phyloP scores from a whole-genome alignment of 306 rosid genomes.

The Begonia peltatifolia region DNA sequence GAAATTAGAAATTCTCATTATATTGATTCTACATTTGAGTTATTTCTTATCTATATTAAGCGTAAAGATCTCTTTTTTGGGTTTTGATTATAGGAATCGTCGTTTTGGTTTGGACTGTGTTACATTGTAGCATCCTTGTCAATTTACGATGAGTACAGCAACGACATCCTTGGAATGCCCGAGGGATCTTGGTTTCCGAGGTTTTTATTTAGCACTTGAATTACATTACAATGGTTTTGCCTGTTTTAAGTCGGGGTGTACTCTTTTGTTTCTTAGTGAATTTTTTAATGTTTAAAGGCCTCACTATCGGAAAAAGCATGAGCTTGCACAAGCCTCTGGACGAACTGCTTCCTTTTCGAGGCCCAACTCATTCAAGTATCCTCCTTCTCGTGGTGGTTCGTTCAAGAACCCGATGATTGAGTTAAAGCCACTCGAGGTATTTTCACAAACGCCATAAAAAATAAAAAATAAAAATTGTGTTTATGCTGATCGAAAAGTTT shows the following conservation, averaged over 20 bases:
- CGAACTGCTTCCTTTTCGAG: conserved; percentile 34
- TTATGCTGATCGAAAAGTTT: neutral
- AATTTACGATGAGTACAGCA: conserved; percentile 87
- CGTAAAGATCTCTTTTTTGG: neutral
- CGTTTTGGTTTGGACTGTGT: conserved; percentile 46
- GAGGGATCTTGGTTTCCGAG: conserved; percentile 97
- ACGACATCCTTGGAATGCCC: conserved; percentile 82
- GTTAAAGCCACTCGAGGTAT: conserved; percentile 73
- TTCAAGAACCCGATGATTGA: conserved; percentile 41
- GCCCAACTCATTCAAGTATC: conserved; percentile 31
- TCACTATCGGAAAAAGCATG: conserved; percentile 6
- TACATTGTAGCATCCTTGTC: conserved; percentile 66
- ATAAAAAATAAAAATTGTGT: neutral
- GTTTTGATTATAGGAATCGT: conserved; percentile 63
- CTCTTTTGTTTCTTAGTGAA: neutral
- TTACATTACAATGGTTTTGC: neutral
- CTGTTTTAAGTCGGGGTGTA: neutral
- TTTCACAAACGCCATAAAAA: neutral
- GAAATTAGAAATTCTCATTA: too few species aligned
- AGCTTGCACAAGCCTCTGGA: conserved; percentile 10
- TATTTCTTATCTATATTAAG: too few species aligned
- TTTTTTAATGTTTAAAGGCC: conserved; percentile 18
- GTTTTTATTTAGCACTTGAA: conserved; percentile 9
- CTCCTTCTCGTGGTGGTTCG: conserved; percentile 41
- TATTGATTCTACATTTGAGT: too few species aligned